Evolutionary conservation across 1,139 yeast species (phyloP), one percentile per base, ranked within the genome.

Genomic region (Blastobotrys buckinghamii): DNA sequence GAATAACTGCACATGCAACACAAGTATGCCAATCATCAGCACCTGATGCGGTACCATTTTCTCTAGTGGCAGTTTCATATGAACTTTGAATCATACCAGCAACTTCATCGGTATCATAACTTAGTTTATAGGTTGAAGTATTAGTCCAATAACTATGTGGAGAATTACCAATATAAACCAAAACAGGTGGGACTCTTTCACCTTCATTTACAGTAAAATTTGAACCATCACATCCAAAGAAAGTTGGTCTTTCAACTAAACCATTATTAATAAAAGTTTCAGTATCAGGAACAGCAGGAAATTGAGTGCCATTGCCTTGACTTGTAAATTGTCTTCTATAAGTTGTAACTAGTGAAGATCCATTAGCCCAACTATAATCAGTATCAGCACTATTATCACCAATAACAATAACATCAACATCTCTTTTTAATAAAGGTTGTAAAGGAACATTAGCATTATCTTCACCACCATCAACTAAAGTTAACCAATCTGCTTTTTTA

Each of bases 301-400:
- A 60, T 12, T 85, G 77, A 60, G 84, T 79, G 68, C 95, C 84
- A 55, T 79, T 77, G 20, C 84, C 88, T 62, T 80, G 83, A 3
- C 62, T 32, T 17, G 71, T 68, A 62, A 85, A 84, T 67, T 83
- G 90, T 59, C 96, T 79, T 58, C 78, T 74, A 60, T 81, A 87
- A 1, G 82, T 75, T 38, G 73, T 70, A 20, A 78, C 78, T 51
- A 87, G 62, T 0, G 96, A 79, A 2, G 84, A 68, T 47, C 96
- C 96, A 60, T 83, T 77, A 34, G 73, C 71, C 70, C 70, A 69
- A 51, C 63, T 65, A 42, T 72, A 67, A 24, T 71, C 69, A 1
- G 94, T 84, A 59, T 89, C 96, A 34, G 88, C 95, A n/a, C 92
- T 81, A 65, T 85, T 85, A 63, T 89, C 97, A 63, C 80, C 81